phyloP scores from a whole-genome alignment of 192 early-diverging fungal species.

The Gonapodya prolifera region DNA sequence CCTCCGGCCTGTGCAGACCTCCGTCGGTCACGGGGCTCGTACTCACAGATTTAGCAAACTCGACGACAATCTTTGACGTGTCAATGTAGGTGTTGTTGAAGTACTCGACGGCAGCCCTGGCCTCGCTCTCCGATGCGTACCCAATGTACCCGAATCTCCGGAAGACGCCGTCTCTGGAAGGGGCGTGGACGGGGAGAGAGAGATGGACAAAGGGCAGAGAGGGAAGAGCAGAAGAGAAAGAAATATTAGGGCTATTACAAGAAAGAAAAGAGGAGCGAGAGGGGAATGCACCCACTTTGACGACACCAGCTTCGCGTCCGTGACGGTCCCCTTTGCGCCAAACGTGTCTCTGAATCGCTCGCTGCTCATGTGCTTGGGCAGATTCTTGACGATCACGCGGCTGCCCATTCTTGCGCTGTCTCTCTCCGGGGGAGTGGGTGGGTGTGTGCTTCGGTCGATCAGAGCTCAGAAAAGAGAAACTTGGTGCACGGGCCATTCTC shows the following conservation, averaged over 20 bases:
- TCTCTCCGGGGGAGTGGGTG: too few relatives aligned
- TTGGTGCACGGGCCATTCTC: too few relatives aligned
- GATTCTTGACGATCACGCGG: slow-evolving; percentile 89
- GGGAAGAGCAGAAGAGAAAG: too few relatives aligned
- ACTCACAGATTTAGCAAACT: slow-evolving; percentile 68
- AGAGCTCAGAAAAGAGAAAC: too few relatives aligned
- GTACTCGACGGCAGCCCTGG: slow-evolving; percentile 61
- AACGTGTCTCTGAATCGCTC: slow-evolving; percentile 83
- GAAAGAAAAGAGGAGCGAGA: slow-evolving; percentile 7
- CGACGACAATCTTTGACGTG: slow-evolving; percentile 76
- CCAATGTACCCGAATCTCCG: slow-evolving; percentile 90
- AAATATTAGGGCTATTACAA: too few relatives aligned
- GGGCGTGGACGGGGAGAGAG: not conserved
- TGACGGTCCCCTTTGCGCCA: slow-evolving; percentile 67
- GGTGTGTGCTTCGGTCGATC: too few relatives aligned
- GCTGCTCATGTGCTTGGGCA: slow-evolving; percentile 80
- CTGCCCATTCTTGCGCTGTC: slow-evolving; percentile 15
- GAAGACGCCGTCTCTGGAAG: slow-evolving; percentile 54
- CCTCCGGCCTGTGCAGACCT: too few relatives aligned
- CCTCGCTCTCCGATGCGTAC: slow-evolving; percentile 76
- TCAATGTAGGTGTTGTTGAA: slow-evolving; percentile 89
- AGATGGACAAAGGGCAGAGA: too few relatives aligned
- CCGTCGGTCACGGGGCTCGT: too few relatives aligned
- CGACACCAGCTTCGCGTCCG: slow-evolving; percentile 80
- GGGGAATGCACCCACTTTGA: slow-evolving; percentile 41